Evolutionary conservation across 2,329 filamentous ascomycete species (phyloP).

Genomic region (Colletotrichum endophyticum): DNA sequence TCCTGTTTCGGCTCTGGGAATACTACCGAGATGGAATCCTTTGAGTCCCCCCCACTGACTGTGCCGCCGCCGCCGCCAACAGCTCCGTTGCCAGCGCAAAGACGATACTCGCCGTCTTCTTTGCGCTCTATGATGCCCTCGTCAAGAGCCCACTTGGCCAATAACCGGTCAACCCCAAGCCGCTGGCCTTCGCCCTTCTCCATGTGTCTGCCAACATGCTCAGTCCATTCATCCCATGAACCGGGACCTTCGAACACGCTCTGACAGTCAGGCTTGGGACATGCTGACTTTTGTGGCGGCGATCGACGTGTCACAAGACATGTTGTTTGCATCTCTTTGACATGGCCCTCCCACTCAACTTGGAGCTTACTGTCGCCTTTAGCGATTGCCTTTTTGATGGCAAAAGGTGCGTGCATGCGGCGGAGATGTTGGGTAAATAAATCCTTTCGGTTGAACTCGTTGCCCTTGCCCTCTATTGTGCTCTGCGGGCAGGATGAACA

Average conservation of each 20-base stretch:
- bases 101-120: slow-evolving; percentile 60
- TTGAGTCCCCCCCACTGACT: slow-evolving; percentile 7
- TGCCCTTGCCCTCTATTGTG: slow-evolving; percentile 60
- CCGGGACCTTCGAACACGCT: slow-evolving; percentile 72
- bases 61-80: slow-evolving; percentile 20
- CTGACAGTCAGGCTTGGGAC: slow-evolving; percentile 73
- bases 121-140: slow-evolving; percentile 67
- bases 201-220: slow-evolving; percentile 90
- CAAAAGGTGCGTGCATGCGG: slow-evolving; percentile 85
- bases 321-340: slow-evolving; percentile 73
- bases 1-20: slow-evolving; percentile 19
- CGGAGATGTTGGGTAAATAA: slow-evolving; percentile 93
- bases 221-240: slow-evolving; percentile 90
- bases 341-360: slow-evolving; percentile 67
- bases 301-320: slow-evolving; percentile 75
- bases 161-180: slow-evolving; percentile 61
- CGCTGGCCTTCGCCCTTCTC: slow-evolving; percentile 70
- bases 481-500: slow-evolving; percentile 65
- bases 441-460: slow-evolving; percentile 92
- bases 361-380: slow-evolving; percentile 66
- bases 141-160: slow-evolving; percentile 67
- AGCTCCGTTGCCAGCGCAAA: slow-evolving; percentile 49
- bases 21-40: slow-evolving; percentile 23
- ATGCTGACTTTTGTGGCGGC: slow-evolving; percentile 74
- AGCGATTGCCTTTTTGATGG: slow-evolving; percentile 61